Evolutionary conservation across 768 basidiomycete species (phyloP).

Genomic region (Fistulinella prunicolor): DNA sequence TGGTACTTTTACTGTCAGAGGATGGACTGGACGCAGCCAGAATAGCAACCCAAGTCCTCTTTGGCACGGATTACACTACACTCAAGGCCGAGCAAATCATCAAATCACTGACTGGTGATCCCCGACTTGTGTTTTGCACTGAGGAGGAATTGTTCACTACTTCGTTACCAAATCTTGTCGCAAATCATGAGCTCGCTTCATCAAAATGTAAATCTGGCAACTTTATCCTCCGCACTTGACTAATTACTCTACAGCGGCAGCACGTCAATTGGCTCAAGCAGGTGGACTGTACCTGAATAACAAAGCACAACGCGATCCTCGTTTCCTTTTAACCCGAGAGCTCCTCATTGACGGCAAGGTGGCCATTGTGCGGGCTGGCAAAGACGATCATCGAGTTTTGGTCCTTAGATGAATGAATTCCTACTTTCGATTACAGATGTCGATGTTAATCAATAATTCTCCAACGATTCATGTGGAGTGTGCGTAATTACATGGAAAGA

Average conservation of each 20-base stretch:
- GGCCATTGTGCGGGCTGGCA: conserved; percentile 70
- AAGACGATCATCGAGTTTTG: conserved; percentile 64
- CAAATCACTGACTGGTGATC: conserved; percentile 60
- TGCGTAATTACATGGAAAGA: conserved; percentile 20
- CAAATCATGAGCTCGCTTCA: conserved; percentile 51
- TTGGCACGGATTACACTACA: conserved; percentile 34
- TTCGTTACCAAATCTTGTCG: conserved; percentile 60
- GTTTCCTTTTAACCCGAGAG: conserved; percentile 37
- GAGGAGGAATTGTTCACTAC: conserved; percentile 49
- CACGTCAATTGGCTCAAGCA: conserved; percentile 55
- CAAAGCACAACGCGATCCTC: conserved; percentile 47
- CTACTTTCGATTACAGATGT: not conserved
- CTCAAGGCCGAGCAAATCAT: conserved; percentile 57
- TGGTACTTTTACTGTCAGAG: conserved; percentile 25
- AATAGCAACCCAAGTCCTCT: conserved; percentile 46
- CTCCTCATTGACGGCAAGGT: conserved; percentile 62
- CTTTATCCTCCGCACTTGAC: not conserved
- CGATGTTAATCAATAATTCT: not conserved
- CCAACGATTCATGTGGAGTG: not conserved
- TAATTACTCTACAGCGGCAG: conserved; percentile 50
- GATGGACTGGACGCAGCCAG: conserved; percentile 41
- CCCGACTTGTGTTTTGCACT: conserved; percentile 54
- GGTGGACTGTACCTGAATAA: conserved; percentile 78
- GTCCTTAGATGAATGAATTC: conserved; percentile 28
- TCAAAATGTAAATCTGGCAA: conserved; percentile 56